Evolutionary conservation across 106 monocot species (phyloP), one percentile per base, ranked within the genome.

Genomic region (Xerophyta viscosa): DNA sequence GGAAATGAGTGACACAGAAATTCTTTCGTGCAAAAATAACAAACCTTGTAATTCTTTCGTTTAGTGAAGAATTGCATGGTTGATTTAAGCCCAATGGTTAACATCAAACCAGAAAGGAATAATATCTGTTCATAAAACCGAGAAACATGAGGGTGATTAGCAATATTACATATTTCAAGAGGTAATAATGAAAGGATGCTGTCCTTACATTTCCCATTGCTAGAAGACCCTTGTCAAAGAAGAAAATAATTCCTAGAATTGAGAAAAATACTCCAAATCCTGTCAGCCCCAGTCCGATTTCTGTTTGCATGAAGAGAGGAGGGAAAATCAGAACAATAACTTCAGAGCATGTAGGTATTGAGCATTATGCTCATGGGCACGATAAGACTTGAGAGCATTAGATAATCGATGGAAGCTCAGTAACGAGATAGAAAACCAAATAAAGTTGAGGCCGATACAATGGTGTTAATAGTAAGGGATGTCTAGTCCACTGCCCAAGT

Each of bases 261-360:
- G 92, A 87, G 65, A 92, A 92, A 31, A 92, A 65, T 58, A 86
- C 51, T 53, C 92, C 92, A 77, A 92, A 92, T 13, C 92, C 92
- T 45, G 92, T 86, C 66, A 92, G 59, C 14, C 87, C 92, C 20
- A 92, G 66, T 10, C 92, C 92, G 57, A 92, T 87, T 55, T 92
- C 86, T 92, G 77, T 58, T 68, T 44, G n/a, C n/a, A n/a, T n/a
- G n/a, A n/a, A n/a, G n/a, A n/a, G n/a, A n/a, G n/a, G n/a, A n/a
- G n/a, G n/a, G n/a, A n/a, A n/a, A n/a, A n/a, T n/a, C n/a, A n/a
- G n/a, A n/a, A n/a, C n/a, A n/a, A n/a, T n/a, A n/a, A n/a, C n/a
- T n/a, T n/a, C n/a, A n/a, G n/a, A n/a, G n/a, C n/a, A n/a, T n/a
- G n/a, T n/a, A n/a, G n/a, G n/a, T n/a, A n/a, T n/a, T n/a, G n/a